Conservation (phyloP, 2,329 filamentous ascomycete species). For the Ophiostoma sp. region DNA sequence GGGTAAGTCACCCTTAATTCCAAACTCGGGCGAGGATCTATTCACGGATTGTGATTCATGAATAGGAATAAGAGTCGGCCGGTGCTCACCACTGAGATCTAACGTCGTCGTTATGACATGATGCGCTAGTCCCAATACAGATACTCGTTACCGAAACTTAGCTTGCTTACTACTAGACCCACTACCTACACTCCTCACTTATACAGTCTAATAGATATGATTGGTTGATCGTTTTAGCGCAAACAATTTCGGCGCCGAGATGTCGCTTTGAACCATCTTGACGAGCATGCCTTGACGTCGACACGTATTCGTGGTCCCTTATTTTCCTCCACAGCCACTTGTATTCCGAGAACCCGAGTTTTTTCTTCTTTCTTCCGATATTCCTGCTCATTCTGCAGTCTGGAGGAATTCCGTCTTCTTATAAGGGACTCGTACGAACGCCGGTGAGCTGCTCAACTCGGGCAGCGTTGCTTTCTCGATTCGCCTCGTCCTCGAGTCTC, state of each 20-base stretch:
- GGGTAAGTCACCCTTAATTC: neutral
- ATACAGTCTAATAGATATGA: neutral
- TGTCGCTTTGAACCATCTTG: neutral
- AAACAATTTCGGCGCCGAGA: neutral
- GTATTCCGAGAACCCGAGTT: neutral
- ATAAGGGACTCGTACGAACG: constrained; percentile 12
- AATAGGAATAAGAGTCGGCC: neutral
- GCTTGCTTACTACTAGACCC: neutral
- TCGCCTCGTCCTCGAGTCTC: neutral
- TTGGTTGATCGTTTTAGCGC: neutral
- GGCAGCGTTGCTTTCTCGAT: neutral
- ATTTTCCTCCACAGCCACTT: neutral
- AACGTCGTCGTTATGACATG: neutral
- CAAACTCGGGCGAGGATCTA: neutral
- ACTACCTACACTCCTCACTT: neutral
- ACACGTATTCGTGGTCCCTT: neutral
- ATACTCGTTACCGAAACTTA: neutral
- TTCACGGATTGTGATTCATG: neutral
- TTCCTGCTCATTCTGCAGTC: neutral
- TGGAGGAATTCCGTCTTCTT: neutral
- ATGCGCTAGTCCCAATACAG: neutral
- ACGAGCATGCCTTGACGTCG: neutral
- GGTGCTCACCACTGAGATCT: neutral
- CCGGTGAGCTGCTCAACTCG: neutral
- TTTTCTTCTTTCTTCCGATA: neutral